phyloP scores from a whole-genome alignment of 768 basidiomycete species.

The Collybia mongolica region DNA sequence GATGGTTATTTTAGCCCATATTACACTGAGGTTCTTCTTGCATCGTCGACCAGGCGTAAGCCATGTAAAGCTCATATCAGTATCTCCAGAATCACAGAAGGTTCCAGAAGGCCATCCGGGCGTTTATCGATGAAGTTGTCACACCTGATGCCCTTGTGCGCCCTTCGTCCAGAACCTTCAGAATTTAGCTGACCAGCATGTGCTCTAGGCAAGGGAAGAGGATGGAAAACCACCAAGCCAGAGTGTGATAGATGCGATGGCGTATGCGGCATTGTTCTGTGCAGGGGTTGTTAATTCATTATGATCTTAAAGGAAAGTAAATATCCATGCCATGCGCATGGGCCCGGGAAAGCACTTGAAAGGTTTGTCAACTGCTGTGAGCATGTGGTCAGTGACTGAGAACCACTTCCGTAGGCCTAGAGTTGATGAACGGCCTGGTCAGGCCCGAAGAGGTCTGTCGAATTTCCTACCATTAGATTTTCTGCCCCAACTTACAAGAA shows the following conservation, averaged over 20 bases:
- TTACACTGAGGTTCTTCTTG: conserved; percentile 66
- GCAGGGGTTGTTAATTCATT: not conserved
- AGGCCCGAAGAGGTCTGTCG: conserved; percentile 68
- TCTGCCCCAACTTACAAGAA: not conserved
- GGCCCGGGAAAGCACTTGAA: conserved; percentile 91
- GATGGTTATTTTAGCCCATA: conserved; percentile 70
- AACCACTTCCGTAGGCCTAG: conserved; percentile 42
- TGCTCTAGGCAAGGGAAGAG: conserved; percentile 69
- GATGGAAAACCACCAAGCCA: conserved; percentile 87
- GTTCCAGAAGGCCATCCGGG: conserved; percentile 63
- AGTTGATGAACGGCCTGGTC: conserved; percentile 77
- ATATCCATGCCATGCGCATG: conserved; percentile 89
- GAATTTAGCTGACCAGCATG: conserved; percentile 19
- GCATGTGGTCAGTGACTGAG: not conserved
- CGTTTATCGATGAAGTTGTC: conserved; percentile 73
- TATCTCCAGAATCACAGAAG: conserved; percentile 51
- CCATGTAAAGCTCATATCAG: conserved; percentile 13
- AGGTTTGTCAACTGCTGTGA: conserved; percentile 16
- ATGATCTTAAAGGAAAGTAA: conserved; percentile 42
- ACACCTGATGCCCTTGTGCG: conserved; percentile 50
- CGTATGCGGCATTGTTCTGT: conserved; percentile 25
- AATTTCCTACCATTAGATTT: not conserved
- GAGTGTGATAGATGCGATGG: conserved; percentile 76
- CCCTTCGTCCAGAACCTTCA: not conserved
- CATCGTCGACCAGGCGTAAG: conserved; percentile 28